Base-by-base conservation (phyloP, 768 basidiomycete genomes). In the Suillus variegatus region DNA sequence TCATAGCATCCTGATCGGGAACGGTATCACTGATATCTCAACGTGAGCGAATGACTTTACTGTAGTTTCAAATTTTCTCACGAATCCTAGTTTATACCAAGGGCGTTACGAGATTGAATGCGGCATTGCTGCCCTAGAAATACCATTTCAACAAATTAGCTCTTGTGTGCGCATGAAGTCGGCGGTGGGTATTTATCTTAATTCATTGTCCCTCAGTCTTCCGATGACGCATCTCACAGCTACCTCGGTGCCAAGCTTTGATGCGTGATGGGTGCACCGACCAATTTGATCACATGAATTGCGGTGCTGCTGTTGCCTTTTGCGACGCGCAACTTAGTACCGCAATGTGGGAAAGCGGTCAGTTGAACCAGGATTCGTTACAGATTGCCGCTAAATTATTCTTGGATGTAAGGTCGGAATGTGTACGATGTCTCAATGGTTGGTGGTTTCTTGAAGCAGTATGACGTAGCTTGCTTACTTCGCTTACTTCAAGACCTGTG, bases 1-100 rank as follows among this genome's bases (percentile, higher is more conserved):
- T 6, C 78, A 85, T 63, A 89, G 86, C 64, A 82, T 91, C n/a
- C 79, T 93, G 74, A 93, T 94, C 64, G 92, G 89, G 5, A 90
- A 90, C 67, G 88, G 90, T 20, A 80, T 85, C 66, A 88, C 86
- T 2, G 88, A 89, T 68, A 77, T 82, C 44, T 80, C 77, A 8
- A 84, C 79, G 74, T 85, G 79, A 75, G 72, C 71, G 38, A 22
- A 35, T n/a, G 13, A 72, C 47, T 46, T 55, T 28, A 36, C 44
- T 62, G 28, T 22, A 35, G 7, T 7, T n/a, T 18, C 16, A 43
- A 14, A 40, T 20, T 60, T 57, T 3, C 61, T 43, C 51, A 51
- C 22, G 32, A 49, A 35, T 62, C 44, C 7, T 62, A 81, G 80
- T 25, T 61, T 81, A 35, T 82, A 81, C 63, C 69, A 71, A 40